phyloP scores from a whole-genome alignment of 2,329 filamentous ascomycete genomes.

The Thielaviopsis ethacetica region DNA sequence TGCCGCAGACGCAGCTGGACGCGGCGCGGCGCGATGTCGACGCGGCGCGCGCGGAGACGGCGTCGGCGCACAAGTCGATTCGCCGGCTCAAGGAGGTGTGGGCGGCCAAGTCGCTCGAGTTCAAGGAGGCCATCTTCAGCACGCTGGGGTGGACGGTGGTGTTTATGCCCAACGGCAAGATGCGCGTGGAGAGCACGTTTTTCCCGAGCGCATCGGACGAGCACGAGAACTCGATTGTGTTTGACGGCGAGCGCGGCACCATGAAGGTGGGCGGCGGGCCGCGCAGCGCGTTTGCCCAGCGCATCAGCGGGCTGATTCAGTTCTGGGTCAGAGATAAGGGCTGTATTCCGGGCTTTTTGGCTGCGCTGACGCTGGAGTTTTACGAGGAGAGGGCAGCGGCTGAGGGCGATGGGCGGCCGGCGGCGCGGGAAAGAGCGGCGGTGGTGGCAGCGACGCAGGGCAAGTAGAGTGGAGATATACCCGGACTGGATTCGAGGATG shows the following conservation, averaged over 20 bases:
- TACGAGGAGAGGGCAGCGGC: slow-evolving; percentile 49
- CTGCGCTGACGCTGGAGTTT: slow-evolving; percentile 82
- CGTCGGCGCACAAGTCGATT: slow-evolving; percentile 66
- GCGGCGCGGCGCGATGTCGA: slow-evolving; percentile 60
- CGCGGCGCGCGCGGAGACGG: slow-evolving; percentile 51
- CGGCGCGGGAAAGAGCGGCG: not conserved
- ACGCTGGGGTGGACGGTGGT: slow-evolving; percentile 89
- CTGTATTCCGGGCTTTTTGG: slow-evolving; percentile 84
- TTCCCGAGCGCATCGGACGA: slow-evolving; percentile 53
- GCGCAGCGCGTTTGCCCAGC: slow-evolving; percentile 66
- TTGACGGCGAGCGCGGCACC: slow-evolving; percentile 83
- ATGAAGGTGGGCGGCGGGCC: slow-evolving; percentile 96
- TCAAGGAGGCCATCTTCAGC: slow-evolving; percentile 84
- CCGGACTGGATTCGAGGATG: too few relatives aligned
- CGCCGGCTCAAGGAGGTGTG: slow-evolving; percentile 84
- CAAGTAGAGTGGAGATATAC: not conserved
- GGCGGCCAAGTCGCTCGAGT: slow-evolving; percentile 79
- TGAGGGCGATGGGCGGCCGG: not conserved
- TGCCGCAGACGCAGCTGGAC: slow-evolving; percentile 63
- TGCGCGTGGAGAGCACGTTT: slow-evolving; percentile 76
- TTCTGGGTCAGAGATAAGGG: slow-evolving; percentile 94
- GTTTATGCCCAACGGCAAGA: slow-evolving; percentile 93
- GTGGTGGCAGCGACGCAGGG: not conserved
- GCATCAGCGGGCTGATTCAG: slow-evolving; percentile 73
- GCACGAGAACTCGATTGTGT: slow-evolving; percentile 60